Percentiles rank a stretch among this genome's conserved stretches.
Evolutionary conservation across 2,329 filamentous ascomycete genomes (phyloP).

Genomic region (Aspergillus quadrilineatus): DNA sequence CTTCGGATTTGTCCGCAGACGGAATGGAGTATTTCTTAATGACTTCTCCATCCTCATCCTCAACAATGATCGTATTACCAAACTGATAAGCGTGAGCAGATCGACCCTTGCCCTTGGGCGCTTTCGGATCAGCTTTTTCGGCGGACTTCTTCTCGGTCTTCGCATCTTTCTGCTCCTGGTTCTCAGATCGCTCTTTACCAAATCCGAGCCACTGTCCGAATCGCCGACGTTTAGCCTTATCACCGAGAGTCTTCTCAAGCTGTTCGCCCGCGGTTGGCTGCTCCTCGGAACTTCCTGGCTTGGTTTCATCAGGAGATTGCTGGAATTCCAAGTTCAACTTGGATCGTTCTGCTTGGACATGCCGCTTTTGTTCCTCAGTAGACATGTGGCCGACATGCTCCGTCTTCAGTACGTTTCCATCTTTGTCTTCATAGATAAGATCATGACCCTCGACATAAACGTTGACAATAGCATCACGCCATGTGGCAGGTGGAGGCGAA

Average conservation of each 20-base stretch:
- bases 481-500: slow-evolving; percentile 5
- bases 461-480: slow-evolving; percentile 53
- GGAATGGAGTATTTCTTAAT: slow-evolving; percentile 68
- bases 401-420: slow-evolving; percentile 79
- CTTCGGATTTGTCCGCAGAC: slow-evolving; percentile 29
- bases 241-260: slow-evolving; percentile 37
- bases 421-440: slow-evolving; percentile 77
- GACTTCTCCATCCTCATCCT: slow-evolving; percentile 67
- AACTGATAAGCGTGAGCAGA: slow-evolving; percentile 67
- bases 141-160: slow-evolving; percentile 21
- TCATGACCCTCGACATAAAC: slow-evolving; percentile 79
- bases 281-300: slow-evolving; percentile 46
- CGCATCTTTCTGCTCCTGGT: slow-evolving; percentile 15
- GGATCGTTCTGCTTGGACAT: slow-evolving; percentile 52
- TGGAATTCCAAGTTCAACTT: slow-evolving; percentile 53
- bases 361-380: slow-evolving; percentile 61
- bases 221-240: slow-evolving; percentile 43
- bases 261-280: slow-evolving; percentile 48
- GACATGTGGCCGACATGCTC: slow-evolving; percentile 50
- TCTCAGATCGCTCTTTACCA: slow-evolving; percentile 34
- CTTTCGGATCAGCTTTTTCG: slow-evolving; percentile 14
- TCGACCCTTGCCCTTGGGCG: slow-evolving; percentile 41
- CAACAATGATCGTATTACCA: slow-evolving; percentile 69
- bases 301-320: slow-evolving; percentile 43
- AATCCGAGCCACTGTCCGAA: slow-evolving; percentile 48